phyloP scores from a whole-genome alignment of 768 basidiomycete genomes.

The Boletus pseudopeckii region DNA sequence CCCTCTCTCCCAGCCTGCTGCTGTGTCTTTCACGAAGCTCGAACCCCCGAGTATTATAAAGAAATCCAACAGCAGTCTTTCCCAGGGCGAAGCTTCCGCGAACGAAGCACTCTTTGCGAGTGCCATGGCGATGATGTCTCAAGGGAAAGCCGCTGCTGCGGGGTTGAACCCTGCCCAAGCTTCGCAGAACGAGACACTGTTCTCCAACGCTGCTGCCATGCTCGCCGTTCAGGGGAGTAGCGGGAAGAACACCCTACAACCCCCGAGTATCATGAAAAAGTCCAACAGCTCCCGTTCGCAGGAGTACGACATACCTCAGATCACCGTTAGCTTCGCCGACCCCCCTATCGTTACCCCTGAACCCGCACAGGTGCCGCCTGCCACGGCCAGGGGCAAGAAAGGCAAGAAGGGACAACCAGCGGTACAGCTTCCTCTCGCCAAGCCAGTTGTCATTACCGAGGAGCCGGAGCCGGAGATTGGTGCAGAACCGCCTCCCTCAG shows the following conservation, averaged over 20 bases:
- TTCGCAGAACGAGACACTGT: slow-evolving; percentile 24
- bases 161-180: slow-evolving; percentile 19
- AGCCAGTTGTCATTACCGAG: slow-evolving; percentile 16
- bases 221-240: slow-evolving; percentile 5
- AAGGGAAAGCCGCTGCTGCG: slow-evolving; percentile 2
- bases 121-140: slow-evolving; percentile 22
- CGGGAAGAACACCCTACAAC: slow-evolving; percentile 12
- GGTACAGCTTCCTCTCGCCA: slow-evolving; percentile 8
- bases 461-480: slow-evolving; percentile 16
- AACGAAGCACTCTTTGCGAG: slow-evolving; percentile 28
- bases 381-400: slow-evolving; percentile 22
- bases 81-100: slow-evolving; percentile 22
- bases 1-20: slow-evolving; percentile 9
- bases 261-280: slow-evolving; percentile 27
- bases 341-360: background rate
- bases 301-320: slow-evolving; percentile 26
- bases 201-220: slow-evolving; percentile 20
- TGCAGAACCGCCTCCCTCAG: slow-evolving; percentile 20
- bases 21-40: slow-evolving; percentile 12
- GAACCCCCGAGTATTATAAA: slow-evolving; percentile 22
- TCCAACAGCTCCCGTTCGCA: slow-evolving; percentile 25
- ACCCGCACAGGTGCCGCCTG: slow-evolving; percentile 7
- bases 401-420: slow-evolving; percentile 22
- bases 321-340: slow-evolving; percentile 27
- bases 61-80: slow-evolving; percentile 26